Percentiles rank a stretch among this genome's conserved stretches.
phyloP scores from a whole-genome alignment of 225 moss, liverwort and hornwort genomes.

The Physcomitrellopsis africana region DNA sequence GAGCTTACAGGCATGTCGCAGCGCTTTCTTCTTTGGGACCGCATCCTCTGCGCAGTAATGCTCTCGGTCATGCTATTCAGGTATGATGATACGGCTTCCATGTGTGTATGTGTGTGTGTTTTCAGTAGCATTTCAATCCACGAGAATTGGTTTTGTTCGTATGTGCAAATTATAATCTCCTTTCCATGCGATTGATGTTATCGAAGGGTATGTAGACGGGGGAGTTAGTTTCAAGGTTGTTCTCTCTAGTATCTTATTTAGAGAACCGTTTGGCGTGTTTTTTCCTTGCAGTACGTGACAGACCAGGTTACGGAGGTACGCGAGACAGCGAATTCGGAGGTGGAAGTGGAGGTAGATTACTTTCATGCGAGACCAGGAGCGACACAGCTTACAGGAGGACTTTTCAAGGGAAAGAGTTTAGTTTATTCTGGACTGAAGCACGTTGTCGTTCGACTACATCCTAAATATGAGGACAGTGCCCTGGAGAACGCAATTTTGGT shows the following conservation, averaged over 20 bases:
- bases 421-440: slow-evolving; percentile 78
- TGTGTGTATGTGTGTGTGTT: neutral
- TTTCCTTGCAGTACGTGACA: slow-evolving; percentile 71
- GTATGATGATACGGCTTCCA: slow-evolving; percentile 22
- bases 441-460: slow-evolving; percentile 79
- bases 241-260: no score
- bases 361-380: slow-evolving; percentile 74
- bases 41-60: slow-evolving; percentile 71
- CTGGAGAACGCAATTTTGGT: slow-evolving; percentile 78
- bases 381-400: slow-evolving; percentile 45
- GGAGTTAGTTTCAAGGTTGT: no score
- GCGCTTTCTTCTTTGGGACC: slow-evolving; percentile 72
- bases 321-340: slow-evolving; percentile 64
- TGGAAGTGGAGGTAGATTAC: slow-evolving; percentile 79
- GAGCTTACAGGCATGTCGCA: slow-evolving; percentile 65
- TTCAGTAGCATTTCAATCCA: no score
- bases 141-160: no score
- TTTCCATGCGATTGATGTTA: no score
- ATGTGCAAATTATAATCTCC: no score
- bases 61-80: slow-evolving; percentile 74
- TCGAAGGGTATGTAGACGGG: no score
- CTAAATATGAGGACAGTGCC: slow-evolving; percentile 65
- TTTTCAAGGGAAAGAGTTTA: slow-evolving; percentile 74
- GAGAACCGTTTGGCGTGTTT: no score
- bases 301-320: slow-evolving; percentile 66